Evolutionary conservation across 2,329 filamentous ascomycete species (phyloP).

Genomic region (Trichoderma sp.): DNA sequence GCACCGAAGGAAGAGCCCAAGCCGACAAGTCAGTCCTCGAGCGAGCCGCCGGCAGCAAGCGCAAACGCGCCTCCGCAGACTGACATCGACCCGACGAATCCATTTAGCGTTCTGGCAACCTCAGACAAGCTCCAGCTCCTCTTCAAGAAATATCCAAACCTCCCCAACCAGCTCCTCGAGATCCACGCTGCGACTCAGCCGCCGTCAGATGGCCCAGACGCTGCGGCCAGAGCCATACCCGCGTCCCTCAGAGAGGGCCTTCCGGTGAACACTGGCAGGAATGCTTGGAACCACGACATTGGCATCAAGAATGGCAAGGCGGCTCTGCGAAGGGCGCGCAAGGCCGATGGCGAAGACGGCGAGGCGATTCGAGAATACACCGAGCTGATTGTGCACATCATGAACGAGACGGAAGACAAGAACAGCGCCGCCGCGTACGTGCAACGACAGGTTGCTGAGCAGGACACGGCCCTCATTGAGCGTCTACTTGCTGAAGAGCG

Average conservation of each 20-base stretch:
- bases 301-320: slow-evolving; percentile 60
- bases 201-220: slow-evolving; percentile 40
- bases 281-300: slow-evolving; percentile 60
- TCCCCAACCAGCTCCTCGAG: slow-evolving; percentile 50
- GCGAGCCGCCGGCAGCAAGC: slow-evolving; percentile 11
- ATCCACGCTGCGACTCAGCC: slow-evolving; percentile 56
- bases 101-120: slow-evolving; percentile 55
- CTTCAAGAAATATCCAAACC: slow-evolving; percentile 56
- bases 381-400: slow-evolving; percentile 56
- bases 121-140: slow-evolving; percentile 54
- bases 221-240: slow-evolving; percentile 36
- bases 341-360: slow-evolving; percentile 55
- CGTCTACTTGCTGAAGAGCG: slow-evolving; percentile 52
- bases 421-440: slow-evolving; percentile 44
- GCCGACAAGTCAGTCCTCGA: slow-evolving; percentile 30
- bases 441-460: slow-evolving; percentile 49
- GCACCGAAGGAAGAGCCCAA: slow-evolving; percentile 36
- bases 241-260: slow-evolving; percentile 42
- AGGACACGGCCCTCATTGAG: slow-evolving; percentile 54
- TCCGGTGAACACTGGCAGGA: slow-evolving; percentile 34
- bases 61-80: slow-evolving; percentile 15
- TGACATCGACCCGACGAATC: slow-evolving; percentile 41
- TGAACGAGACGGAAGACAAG: slow-evolving; percentile 40
- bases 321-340: slow-evolving; percentile 54
- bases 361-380: slow-evolving; percentile 64